Percentiles rank a stretch among this genome's conserved stretches.
Conservation (phyloP, 352 stramenopile species). For the Peronosclerospora sorghi region DNA sequence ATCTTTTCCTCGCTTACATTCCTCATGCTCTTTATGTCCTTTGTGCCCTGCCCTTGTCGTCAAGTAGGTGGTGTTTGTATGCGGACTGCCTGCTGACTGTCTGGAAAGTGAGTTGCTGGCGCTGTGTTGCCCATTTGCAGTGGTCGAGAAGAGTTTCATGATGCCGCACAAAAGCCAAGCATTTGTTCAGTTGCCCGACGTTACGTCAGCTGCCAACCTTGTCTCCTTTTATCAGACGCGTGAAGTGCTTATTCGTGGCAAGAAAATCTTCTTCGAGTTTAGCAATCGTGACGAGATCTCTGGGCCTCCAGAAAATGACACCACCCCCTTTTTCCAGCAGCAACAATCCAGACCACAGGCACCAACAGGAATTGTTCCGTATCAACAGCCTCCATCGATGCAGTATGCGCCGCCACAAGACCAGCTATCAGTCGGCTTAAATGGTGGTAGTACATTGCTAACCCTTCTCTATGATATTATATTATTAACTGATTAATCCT, state of each 20-base stretch:
- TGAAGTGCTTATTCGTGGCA: constrained; percentile 61
- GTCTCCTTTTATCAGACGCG: constrained; percentile 70
- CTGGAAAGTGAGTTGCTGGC: constrained; percentile 75
- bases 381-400: constrained; percentile 16
- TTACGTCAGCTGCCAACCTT: constrained; percentile 49
- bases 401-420: constrained; percentile 15
- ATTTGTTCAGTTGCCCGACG: constrained; percentile 71
- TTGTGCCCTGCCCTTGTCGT: constrained; percentile 14
- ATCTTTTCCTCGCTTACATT: constrained; percentile 13
- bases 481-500: background rate
- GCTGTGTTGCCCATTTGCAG: constrained; percentile 68
- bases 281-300: constrained; percentile 60
- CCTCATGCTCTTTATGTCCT: constrained; percentile 14
- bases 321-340: constrained; percentile 16
- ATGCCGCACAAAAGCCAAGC: constrained; percentile 66
- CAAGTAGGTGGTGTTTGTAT: constrained; percentile 66
- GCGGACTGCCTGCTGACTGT: constrained; percentile 58
- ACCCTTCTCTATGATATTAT: background rate
- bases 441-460: constrained; percentile 10
- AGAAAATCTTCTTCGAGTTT: constrained; percentile 74
- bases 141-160: constrained; percentile 71
- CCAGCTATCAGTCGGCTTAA: constrained; percentile 2
- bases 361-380: constrained; percentile 6
- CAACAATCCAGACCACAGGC: constrained; percentile 13
- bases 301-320: constrained; percentile 18